A percentile compares a stretch with the other conserved stretches of the same genome.
phyloP scores from a whole-genome alignment of 495 filamentous ascomycete species.

The Penicillium arizonense region DNA sequence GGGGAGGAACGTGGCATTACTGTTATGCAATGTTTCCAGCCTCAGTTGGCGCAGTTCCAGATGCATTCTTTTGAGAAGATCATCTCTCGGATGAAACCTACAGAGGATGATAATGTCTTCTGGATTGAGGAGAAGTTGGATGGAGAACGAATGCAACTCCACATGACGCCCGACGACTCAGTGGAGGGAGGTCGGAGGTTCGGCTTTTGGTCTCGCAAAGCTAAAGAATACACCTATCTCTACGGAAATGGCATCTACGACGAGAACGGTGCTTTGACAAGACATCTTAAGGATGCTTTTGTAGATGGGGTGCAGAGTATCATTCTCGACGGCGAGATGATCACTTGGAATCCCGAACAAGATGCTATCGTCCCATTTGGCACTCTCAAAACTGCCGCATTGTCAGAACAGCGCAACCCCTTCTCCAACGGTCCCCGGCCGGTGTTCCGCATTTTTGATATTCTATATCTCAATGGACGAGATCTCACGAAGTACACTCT shows the following conservation, averaged over 20 bases:
- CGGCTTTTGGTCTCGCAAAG: conserved; percentile 92
- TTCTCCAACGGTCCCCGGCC: conserved; percentile 73
- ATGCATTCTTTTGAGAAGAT: conserved; percentile 84
- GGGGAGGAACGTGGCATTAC: conserved; percentile 70
- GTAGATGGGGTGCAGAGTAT: conserved; percentile 73
- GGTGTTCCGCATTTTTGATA: conserved; percentile 84
- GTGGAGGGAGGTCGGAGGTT: conserved; percentile 72
- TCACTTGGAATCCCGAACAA: conserved; percentile 92
- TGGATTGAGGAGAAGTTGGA: conserved; percentile 99
- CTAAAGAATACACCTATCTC: conserved; percentile 94
- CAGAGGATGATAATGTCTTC: conserved; percentile 70
- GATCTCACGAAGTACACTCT: conserved; percentile 80
- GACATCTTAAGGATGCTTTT: conserved; percentile 79
- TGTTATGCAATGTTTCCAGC: conserved; percentile 96
- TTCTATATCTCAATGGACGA: conserved; percentile 80
- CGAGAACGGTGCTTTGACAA: conserved; percentile 72
- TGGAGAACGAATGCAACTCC: conserved; percentile 95
- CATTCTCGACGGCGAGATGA: conserved; percentile 97
- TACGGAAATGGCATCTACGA: conserved; percentile 80
- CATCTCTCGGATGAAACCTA: conserved; percentile 67
- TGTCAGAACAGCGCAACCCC: conserved; percentile 78
- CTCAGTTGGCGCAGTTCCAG: conserved; percentile 94
- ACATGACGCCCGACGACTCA: conserved; percentile 74
- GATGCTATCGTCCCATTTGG: conserved; percentile 87
- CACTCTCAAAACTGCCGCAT: conserved; percentile 86